Percentiles rank a stretch among this genome's conserved stretches.
Evolutionary conservation across 805 yeast species (phyloP).

Genomic region (Tetrapisispora pingtungensis): DNA sequence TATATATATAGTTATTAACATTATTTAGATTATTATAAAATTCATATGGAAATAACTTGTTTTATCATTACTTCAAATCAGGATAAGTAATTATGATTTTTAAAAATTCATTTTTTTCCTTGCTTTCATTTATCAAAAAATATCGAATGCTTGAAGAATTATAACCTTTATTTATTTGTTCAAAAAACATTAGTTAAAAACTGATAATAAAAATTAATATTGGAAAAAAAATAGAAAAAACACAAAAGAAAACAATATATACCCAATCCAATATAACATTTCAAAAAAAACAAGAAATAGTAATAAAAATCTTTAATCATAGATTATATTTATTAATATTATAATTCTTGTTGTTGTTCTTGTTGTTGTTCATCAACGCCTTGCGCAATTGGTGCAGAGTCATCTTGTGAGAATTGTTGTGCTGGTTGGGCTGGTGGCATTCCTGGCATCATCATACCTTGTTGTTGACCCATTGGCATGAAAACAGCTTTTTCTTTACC

Average conservation of each 20-base stretch:
- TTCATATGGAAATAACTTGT: too few relatives aligned
- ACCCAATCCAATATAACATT: not conserved
- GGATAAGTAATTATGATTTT: too few relatives aligned
- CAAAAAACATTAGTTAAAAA: too few relatives aligned
- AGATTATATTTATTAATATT: slow-evolving; percentile 1
- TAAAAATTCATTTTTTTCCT: too few relatives aligned
- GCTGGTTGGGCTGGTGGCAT: slow-evolving; percentile 3
- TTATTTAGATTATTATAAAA: not conserved
- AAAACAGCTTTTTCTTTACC: slow-evolving; percentile 49
- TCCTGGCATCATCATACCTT: slow-evolving; percentile 5
- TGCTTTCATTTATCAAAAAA: too few relatives aligned
- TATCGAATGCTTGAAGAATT: too few relatives aligned
- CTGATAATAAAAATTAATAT: not conserved
- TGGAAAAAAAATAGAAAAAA: not conserved
- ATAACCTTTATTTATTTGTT: too few relatives aligned
- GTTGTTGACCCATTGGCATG: slow-evolving; percentile 16
- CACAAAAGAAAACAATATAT: not conserved
- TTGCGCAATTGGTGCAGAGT: slow-evolving; percentile 1
- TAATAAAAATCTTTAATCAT: not conserved
- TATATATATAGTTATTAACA: slow-evolving; percentile 2
- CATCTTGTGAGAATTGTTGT: slow-evolving; percentile 4
- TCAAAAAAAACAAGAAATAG: not conserved
- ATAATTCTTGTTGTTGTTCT: slow-evolving; percentile 1
- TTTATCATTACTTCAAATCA: too few relatives aligned
- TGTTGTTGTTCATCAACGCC: slow-evolving; percentile 4